Base-by-base conservation (phyloP, 2,329 filamentous ascomycete species). In the Trichophyton schoenleinii region DNA sequence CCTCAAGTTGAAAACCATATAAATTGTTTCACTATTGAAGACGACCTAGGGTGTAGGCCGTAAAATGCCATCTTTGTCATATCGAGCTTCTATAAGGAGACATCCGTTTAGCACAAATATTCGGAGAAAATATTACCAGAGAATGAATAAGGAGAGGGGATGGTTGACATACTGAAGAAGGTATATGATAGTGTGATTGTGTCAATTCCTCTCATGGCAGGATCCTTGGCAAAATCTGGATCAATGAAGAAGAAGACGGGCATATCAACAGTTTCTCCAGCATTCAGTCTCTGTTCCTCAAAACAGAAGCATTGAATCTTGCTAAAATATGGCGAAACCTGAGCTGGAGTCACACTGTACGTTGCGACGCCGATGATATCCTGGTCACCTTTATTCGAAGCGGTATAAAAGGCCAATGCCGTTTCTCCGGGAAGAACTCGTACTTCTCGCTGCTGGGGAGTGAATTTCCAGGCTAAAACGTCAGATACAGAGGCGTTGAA, bases 291-390 rank as follows among this genome's bases (percentile, higher is more conserved):
- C 80, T 99, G 94, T 73, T 91, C 92, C 78, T 99, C 94, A 70
- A 99, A 99, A 75, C 94, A 99, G 75, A 99, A 99, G 72, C 94
- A 99, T 75, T 99, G 94, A 53, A 99, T 99, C 82, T 99, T 99
- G 83, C 89, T 95, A 72, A 99, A 99, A 74, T 99, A 99, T 0
- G 90, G 91, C 49, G 94, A 92, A 52, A 95, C 91, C 76, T 99
- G 94, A 2, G 85, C 94, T 0, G 94, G 94, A 2, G 92, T 96
- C 34, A 99, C 95, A 70, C 89, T 95, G 76, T 99, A 99, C 6
- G 94, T 99, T 9, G 94, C 94, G 49, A 99, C 91, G 57, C 94
- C 94, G 70, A 99, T 97, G 68, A 99, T 97, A 77, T 99, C 95
- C 66, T 88, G 84, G 65, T 89, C 83, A 63, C 88, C 89, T 66